Evolutionary conservation across 257 asterid genomes (phyloP), one percentile per base, ranked within the genome.

Genomic region (Solanum stenotomum): DNA sequence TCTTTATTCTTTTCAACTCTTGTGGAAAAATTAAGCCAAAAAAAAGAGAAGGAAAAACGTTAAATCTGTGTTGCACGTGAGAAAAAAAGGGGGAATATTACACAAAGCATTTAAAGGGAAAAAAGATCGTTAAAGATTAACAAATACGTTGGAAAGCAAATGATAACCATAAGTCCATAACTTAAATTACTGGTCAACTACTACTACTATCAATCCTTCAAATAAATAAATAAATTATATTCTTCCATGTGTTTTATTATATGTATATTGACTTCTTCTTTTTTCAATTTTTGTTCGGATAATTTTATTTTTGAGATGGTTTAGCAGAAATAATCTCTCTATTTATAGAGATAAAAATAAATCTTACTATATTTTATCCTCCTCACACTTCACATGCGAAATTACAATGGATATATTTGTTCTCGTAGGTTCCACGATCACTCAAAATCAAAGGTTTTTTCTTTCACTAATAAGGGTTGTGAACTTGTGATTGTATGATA

Each of bases 361-460:
- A 44, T 5, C 5, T 49, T 49, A 49, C 22, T 46, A 14, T 5
- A 18, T 18, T 56, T 8, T 20, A 20, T 20, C n/a, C 25, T 20
- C 1, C 2, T 20, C 11, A 20, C 2, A 56, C 0, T 18, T 0
- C 0, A 0, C n/a, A n/a, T n/a, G n/a, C n/a, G n/a, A 18, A 56
- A 18, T 2, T 56, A 0, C 0, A 56, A 56, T 1, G 0, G 4
- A 56, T 56, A 56, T 56, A 52, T 18, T 56, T 56, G 4, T 18
- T 6, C 0, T 52, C 4, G n/a, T 52, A 52, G 0, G 1, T 18
- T 52, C 0, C n/a, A 18, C n/a, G 0, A 0, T 52, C 4, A 52
- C 0, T 52, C n/a, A 52, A 52, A 2, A 52, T 52, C n/a, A 52
- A 52, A 52, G 10, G 10, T 52, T 6, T 52, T 49, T 49, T 52